Conservation (phyloP, 768 basidiomycete genomes). For the Terana coerulea region DNA sequence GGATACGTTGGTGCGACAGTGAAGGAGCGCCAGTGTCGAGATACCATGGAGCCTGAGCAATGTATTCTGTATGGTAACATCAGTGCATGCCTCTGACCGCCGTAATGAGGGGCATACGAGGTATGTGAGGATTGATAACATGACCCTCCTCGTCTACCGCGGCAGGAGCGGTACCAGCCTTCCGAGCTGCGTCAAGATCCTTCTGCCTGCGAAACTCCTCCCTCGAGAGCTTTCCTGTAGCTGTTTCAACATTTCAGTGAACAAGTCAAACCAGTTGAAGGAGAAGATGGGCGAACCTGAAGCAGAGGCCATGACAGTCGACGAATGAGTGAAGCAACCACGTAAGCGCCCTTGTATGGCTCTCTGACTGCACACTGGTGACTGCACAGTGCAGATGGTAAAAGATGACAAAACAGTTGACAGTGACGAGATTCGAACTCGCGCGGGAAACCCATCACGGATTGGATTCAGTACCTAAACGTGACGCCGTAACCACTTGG, state of each 20-base stretch:
- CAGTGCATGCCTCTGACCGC: too few relatives aligned
- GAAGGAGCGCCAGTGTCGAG: slow-evolving; percentile 92
- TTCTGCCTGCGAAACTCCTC: slow-evolving; percentile 95
- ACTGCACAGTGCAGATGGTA: background rate
- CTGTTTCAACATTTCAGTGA: slow-evolving; percentile 17
- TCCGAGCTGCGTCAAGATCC: slow-evolving; percentile 96
- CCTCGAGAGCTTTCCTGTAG: slow-evolving; percentile 80
- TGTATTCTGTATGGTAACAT: slow-evolving; percentile 72
- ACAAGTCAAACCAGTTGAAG: background rate
- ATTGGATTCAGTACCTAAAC: slow-evolving; percentile 41
- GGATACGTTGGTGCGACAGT: slow-evolving; percentile 89
- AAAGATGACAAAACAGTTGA: slow-evolving; percentile 25
- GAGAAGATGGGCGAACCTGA: slow-evolving; percentile 8
- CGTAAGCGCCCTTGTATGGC: background rate
- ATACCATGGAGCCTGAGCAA: slow-evolving; percentile 99
- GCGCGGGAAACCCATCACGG: slow-evolving; percentile 58
- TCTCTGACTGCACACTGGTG: background rate
- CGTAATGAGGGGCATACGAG: slow-evolving; percentile 65
- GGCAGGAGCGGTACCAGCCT: slow-evolving; percentile 96
- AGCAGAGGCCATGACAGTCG: slow-evolving; percentile 20
- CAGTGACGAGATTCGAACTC: slow-evolving; percentile 61
- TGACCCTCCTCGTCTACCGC: slow-evolving; percentile 93
- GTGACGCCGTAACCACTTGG: slow-evolving; percentile 61
- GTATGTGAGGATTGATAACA: slow-evolving; percentile 98
- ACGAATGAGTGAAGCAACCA: slow-evolving; percentile 5